Conservation (phyloP, 2,329 filamentous ascomycete genomes). For the Trichoderma harzianum region DNA sequence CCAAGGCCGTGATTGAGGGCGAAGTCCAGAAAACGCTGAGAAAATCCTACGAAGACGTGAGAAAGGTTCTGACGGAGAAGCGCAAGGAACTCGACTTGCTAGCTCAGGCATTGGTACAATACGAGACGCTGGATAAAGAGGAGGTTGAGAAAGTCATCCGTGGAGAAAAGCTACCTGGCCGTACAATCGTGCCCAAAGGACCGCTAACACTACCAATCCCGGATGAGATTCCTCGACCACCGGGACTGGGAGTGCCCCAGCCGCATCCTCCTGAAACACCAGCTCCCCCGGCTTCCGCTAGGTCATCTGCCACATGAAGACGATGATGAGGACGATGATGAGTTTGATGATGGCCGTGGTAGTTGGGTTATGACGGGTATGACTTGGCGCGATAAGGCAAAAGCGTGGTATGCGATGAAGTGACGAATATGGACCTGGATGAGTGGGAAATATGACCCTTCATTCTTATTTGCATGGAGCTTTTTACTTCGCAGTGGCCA, state of each 20-base stretch:
- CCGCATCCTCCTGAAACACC: slow-evolving; percentile 32
- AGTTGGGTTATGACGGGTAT: background rate
- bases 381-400: background rate
- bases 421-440: background rate
- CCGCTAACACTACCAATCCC: slow-evolving; percentile 40
- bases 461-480: slow-evolving; percentile 5
- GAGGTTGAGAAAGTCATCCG: slow-evolving; percentile 89
- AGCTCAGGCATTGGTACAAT: slow-evolving; percentile 85
- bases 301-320: background rate
- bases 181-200: slow-evolving; percentile 55
- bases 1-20: slow-evolving; percentile 78
- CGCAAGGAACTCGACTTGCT: slow-evolving; percentile 83
- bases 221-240: slow-evolving; percentile 33
- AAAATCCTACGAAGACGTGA: slow-evolving; percentile 73
- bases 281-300: slow-evolving; percentile 34
- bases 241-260: slow-evolving; percentile 34
- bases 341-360: background rate
- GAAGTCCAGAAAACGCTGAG: slow-evolving; percentile 85
- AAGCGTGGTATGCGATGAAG: background rate
- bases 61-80: slow-evolving; percentile 66
- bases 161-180: slow-evolving; percentile 75
- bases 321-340: background rate
- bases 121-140: slow-evolving; percentile 84
- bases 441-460: background rate
- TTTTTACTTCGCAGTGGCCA: background rate